phyloP scores from a whole-genome alignment of 148 eudicot species.

The Vaccinium macrocarpon region DNA sequence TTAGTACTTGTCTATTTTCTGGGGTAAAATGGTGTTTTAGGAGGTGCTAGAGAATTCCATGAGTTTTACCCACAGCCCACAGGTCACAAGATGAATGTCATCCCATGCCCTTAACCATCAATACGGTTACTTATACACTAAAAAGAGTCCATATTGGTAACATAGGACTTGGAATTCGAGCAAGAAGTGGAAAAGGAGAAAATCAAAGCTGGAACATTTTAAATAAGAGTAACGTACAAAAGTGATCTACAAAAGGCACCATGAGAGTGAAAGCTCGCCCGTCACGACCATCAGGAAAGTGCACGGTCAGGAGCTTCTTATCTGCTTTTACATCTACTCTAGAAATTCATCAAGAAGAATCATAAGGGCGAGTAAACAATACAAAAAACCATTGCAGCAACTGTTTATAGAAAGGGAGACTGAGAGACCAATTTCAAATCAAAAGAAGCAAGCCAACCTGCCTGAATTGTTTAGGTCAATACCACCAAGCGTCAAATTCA shows the following conservation, averaged over 20 bases:
- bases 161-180: not conserved
- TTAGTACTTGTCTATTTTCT: not conserved
- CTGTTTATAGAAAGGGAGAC: not conserved
- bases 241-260: conserved; percentile 40
- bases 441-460: conserved; percentile 59
- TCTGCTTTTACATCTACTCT: conserved; percentile 93
- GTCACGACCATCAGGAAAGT: conserved; percentile 94
- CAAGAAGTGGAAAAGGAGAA: not conserved
- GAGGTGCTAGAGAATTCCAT: not conserved
- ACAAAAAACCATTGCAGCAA: conserved; percentile 5
- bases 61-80: not conserved
- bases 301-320: conserved; percentile 83
- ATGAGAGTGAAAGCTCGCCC: conserved; percentile 94
- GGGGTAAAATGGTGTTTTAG: not conserved
- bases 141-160: not conserved
- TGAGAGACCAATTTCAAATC: not conserved
- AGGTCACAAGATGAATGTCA: not conserved
- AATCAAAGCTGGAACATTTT: not conserved
- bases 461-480: conserved; percentile 98
- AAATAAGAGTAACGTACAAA: not conserved
- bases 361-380: conserved; percentile 2
- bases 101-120: not conserved
- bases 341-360: conserved; percentile 14
- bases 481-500: conserved; percentile 94
- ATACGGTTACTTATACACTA: not conserved